Conservation (phyloP, 129 eudicot genomes). For the Flaveria trinervia region DNA sequence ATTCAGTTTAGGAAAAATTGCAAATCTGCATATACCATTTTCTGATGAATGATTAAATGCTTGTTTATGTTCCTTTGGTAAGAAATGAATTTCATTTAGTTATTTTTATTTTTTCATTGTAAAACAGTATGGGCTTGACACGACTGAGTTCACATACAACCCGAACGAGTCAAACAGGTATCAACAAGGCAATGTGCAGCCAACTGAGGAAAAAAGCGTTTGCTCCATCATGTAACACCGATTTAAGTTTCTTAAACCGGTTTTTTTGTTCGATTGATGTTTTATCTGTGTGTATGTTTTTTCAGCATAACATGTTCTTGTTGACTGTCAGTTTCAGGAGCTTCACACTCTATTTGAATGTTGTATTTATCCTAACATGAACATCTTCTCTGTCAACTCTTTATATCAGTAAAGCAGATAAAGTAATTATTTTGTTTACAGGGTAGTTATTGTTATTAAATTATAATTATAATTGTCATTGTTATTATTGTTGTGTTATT, state of each 20-base stretch:
- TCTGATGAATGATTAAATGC: too few relatives aligned
- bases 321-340: slow-evolving; percentile 33
- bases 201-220: slow-evolving; percentile 66
- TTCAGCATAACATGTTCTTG: slow-evolving; percentile 26
- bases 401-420: not conserved
- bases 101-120: not conserved
- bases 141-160: slow-evolving; percentile 91
- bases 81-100: not conserved
- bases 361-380: slow-evolving; percentile 24
- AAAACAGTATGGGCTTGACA: slow-evolving; percentile 88
- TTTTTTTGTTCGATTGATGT: slow-evolving; percentile 36
- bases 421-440: not conserved
- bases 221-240: slow-evolving; percentile 77
- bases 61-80: not conserved
- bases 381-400: not conserved
- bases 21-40: too few relatives aligned
- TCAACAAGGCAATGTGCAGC: slow-evolving; percentile 61
- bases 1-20: too few relatives aligned
- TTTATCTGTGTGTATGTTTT: slow-evolving; percentile 14
- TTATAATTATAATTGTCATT: not conserved
- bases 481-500: not conserved
- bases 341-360: slow-evolving; percentile 5
- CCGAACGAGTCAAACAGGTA: slow-evolving; percentile 73
- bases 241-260: slow-evolving; percentile 8
- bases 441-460: too few relatives aligned